Evolutionary conservation across 75 land plant species (phyloP).

Genomic region (Pinus tabuliformis): DNA sequence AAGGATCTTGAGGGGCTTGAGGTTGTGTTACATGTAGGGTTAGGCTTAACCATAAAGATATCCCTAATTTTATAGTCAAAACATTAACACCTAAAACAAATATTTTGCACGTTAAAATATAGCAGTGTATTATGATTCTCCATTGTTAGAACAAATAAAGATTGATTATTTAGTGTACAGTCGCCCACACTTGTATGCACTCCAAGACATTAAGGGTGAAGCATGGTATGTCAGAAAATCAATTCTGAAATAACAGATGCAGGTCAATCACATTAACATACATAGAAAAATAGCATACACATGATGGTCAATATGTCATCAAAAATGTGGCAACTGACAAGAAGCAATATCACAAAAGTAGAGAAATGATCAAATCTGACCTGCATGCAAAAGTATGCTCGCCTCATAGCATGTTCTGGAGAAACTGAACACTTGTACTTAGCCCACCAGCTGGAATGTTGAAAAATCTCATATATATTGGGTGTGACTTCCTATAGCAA

Average conservation of each 20-base stretch:
- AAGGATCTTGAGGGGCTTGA: no score
- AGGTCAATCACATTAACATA: not conserved
- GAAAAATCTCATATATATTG: constrained; percentile 64
- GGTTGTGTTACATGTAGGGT: no score
- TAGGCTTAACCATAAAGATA: no score
- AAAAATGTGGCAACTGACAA: not conserved
- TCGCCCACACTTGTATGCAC: not conserved
- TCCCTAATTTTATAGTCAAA: no score
- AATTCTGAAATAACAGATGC: not conserved
- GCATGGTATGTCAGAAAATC: not conserved
- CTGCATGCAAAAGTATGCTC: constrained; percentile 89
- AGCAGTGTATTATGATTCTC: no score
- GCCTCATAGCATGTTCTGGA: constrained; percentile 26
- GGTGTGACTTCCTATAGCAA: constrained; percentile 81
- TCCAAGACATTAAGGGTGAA: not conserved
- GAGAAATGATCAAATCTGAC: constrained; percentile 23
- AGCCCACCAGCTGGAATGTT: constrained; percentile 78
- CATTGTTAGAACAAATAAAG: not conserved
- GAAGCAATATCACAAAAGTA: not conserved
- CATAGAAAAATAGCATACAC: not conserved
- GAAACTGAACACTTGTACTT: constrained; percentile 71
- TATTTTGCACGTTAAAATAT: no score
- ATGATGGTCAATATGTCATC: not conserved
- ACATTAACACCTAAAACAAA: no score
- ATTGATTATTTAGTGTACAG: not conserved